Base-by-base conservation (phyloP, 208 protist species). In the Trypanosoma boissoni region DNA sequence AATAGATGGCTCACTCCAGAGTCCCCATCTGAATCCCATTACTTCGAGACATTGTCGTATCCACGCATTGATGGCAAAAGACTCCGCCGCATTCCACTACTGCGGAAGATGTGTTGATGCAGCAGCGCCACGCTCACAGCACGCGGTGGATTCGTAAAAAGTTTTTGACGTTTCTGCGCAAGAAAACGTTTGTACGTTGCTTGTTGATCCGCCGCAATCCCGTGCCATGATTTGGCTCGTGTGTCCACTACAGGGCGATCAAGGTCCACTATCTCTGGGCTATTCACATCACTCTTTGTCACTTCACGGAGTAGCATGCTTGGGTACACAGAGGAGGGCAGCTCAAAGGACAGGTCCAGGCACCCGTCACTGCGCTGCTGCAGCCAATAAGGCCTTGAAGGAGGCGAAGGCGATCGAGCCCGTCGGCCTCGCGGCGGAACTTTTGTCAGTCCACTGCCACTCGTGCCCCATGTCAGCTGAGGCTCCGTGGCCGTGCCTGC, bases 71-170 rank as follows among this genome's bases (percentile, higher is more conserved):
- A 86, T 14, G 88, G 88, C 21, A 95, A 44, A 20, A 95, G 70
- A 58, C 79, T 84, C 39, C 76, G 72, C 3, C 88, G 79, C 43
- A 91, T 71, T 6, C 88, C 88, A 49, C 74, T 73, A 45, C 73
- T 89, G 31, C 88, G 85, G 59, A 95, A 95, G 27, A 95, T 91
- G 43, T 91, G 82, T 42, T 92, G 85, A 44, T 95, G 85, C 61
- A 95, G 48, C 57, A 92, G 58, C 37, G 84, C 88, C 41, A 90
- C 41, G 27, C 74, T 84, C 34, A 91, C 75, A 2, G 88, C 88
- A 18, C 74, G 67, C 28, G 88, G 85, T 27, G 64, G 78, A 23
- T 46, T 54, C 45, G 70, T 36, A 45, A 83, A 82, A 5, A 76
- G 54, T 46, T 85, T 80, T 72, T 80, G 67, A 2, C 84, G 88